A percentile compares a stretch with the other conserved stretches of the same genome.
These are phyloP conservation scores for Ophiocordyceps robertsii DNA, from an alignment of 2,329 filamentous ascomycete genomes.

Conservation along the genomic window DNA sequence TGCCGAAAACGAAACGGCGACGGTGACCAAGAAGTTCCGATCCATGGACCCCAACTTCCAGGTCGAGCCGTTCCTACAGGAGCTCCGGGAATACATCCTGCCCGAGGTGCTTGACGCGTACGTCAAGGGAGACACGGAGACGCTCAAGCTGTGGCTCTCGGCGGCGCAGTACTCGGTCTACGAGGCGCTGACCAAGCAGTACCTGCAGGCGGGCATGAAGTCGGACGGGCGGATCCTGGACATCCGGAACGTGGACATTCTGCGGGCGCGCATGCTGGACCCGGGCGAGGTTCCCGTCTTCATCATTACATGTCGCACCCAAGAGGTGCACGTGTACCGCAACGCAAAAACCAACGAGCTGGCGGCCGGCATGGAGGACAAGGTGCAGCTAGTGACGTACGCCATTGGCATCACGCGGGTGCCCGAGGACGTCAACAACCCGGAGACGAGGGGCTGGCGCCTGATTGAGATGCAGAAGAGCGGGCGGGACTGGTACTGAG, in stretches of 20 bases:
- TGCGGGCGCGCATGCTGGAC: slow-evolving; percentile 67
- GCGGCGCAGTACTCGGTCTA: slow-evolving; percentile 96
- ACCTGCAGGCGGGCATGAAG: slow-evolving; percentile 82
- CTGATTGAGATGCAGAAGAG: slow-evolving; percentile 98
- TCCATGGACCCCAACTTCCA: slow-evolving; percentile 93
- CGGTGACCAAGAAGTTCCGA: slow-evolving; percentile 96
- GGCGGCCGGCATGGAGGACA: slow-evolving; percentile 95
- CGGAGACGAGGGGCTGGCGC: slow-evolving; percentile 92
- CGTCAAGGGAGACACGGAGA: slow-evolving; percentile 87
- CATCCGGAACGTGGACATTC: slow-evolving; percentile 84
- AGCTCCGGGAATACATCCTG: slow-evolving; percentile 94
- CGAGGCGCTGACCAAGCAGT: slow-evolving; percentile 91
- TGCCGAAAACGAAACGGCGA: slow-evolving; percentile 93
- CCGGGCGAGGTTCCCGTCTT: slow-evolving; percentile 88
- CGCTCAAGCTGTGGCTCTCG: slow-evolving; percentile 86
- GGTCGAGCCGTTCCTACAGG: slow-evolving; percentile 84
- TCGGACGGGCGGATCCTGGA: slow-evolving; percentile 92
- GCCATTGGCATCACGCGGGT: slow-evolving; percentile 91
- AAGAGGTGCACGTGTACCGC: slow-evolving; percentile 94
- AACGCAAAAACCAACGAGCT: slow-evolving; percentile 83
- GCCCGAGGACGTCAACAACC: slow-evolving; percentile 91
- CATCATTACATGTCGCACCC: slow-evolving; percentile 89
- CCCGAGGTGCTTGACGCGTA: slow-evolving; percentile 96
- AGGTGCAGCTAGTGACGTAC: slow-evolving; percentile 95
- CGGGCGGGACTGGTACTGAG: slow-evolving; percentile 67